Evolutionary conservation across 176 grass and related monocot species (phyloP).

Genomic region (Thalia dealbata): DNA sequence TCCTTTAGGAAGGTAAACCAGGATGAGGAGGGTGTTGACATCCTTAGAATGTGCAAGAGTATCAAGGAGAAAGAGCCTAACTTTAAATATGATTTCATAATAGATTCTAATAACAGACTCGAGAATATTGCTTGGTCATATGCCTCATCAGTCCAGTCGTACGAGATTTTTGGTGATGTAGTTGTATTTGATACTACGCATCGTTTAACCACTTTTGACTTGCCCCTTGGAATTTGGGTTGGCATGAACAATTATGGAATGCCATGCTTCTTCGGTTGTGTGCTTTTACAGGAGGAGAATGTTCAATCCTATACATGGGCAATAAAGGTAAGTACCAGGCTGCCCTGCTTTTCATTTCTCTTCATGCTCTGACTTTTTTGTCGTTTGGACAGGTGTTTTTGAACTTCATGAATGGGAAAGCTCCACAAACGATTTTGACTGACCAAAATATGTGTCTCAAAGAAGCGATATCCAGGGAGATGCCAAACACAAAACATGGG

Average conservation of each 20-base stretch:
- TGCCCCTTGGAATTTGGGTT: constrained; percentile 51
- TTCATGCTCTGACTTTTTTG: constrained; percentile 17
- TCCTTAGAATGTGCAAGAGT: constrained; percentile 44
- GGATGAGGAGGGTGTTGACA: constrained; percentile 37
- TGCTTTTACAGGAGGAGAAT: constrained; percentile 44
- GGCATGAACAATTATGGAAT: constrained; percentile 65
- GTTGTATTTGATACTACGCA: constrained; percentile 51
- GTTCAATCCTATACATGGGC: constrained; percentile 40
- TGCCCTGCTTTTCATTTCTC: not conserved
- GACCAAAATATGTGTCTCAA: constrained; percentile 49
- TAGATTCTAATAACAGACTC: constrained; percentile 22
- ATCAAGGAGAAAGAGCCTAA: constrained; percentile 50
- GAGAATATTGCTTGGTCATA: constrained; percentile 68
- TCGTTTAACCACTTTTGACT: constrained; percentile 35
- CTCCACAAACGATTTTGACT: constrained; percentile 52
- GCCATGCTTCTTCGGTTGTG: constrained; percentile 41
- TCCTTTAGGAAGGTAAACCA: constrained; percentile 44
- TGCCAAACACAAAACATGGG: constrained; percentile 56
- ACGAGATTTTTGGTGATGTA: constrained; percentile 61
- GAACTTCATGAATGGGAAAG: constrained; percentile 63
- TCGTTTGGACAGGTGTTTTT: constrained; percentile 53
- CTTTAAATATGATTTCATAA: constrained; percentile 49
- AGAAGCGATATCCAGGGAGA: constrained; percentile 52
- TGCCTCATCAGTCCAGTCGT: constrained; percentile 40
- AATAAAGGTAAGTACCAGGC: constrained; percentile 37